phyloP scores from a whole-genome alignment of 768 basidiomycete species.

The Leccinum rimulosum region DNA sequence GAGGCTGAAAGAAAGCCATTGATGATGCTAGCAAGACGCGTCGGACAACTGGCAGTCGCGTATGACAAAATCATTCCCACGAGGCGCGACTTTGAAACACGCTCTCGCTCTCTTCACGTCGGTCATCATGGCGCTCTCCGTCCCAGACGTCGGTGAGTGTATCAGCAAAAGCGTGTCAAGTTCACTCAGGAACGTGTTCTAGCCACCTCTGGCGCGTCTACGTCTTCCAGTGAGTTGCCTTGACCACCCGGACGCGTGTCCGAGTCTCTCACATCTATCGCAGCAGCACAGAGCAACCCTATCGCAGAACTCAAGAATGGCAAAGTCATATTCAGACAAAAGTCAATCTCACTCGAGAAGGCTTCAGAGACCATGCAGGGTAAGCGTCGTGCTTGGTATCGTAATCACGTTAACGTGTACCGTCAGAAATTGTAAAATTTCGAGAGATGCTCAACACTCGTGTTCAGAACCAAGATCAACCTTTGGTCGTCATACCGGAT shows the following conservation, averaged over 20 bases:
- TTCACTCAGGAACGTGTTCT: slow-evolving; percentile 1
- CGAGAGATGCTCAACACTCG: slow-evolving; percentile 66
- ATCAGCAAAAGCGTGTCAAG: not conserved
- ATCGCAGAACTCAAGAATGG: slow-evolving; percentile 74
- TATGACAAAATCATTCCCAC: not conserved
- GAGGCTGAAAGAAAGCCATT: slow-evolving; percentile 69
- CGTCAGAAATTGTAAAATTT: slow-evolving; percentile 71
- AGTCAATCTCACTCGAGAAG: slow-evolving; percentile 70
- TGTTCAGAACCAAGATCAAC: slow-evolving; percentile 43
- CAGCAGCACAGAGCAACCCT: slow-evolving; percentile 38
- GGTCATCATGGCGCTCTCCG: slow-evolving; percentile 22
- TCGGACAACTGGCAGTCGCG: slow-evolving; percentile 42
- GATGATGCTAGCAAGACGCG: slow-evolving; percentile 26
- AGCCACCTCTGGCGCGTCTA: slow-evolving; percentile 15
- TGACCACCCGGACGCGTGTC: not conserved
- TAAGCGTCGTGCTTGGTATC: slow-evolving; percentile 28
- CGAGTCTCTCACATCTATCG: slow-evolving; percentile 14
- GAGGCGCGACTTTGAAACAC: slow-evolving; percentile 17
- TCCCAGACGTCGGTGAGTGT: slow-evolving; percentile 17
- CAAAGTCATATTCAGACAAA: slow-evolving; percentile 75
- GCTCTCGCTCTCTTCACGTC: slow-evolving; percentile 10
- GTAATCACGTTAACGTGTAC: slow-evolving; percentile 1
- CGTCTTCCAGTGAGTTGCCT: slow-evolving; percentile 17
- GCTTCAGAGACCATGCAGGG: slow-evolving; percentile 82
- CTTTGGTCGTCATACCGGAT: slow-evolving; percentile 61